Evolutionary conservation across 2,329 filamentous ascomycete genomes (phyloP), one percentile per base, ranked within the genome.

Genomic region (Colletotrichum musicola): DNA sequence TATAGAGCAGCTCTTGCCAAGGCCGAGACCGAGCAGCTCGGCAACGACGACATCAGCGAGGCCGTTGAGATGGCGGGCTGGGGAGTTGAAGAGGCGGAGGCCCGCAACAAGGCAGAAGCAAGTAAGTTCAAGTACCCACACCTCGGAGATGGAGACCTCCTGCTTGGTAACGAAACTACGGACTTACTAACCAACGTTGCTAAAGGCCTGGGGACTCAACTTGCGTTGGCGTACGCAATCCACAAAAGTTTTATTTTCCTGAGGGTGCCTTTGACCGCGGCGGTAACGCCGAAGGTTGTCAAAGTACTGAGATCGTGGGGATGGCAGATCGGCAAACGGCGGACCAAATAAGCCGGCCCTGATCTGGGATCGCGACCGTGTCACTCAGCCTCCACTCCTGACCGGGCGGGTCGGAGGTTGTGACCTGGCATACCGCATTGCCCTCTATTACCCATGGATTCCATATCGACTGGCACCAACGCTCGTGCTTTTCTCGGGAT

Each of bases 211-310:
- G 88, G 85, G 59, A 98, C 96, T 9, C 94, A 98, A 77, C 84
- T 99, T 35, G 94, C 93, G 16, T 87, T 99, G 56, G 96, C 96
- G 13, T 99, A 99, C 77, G 95, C 95, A 30, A 93, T 99, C 67
- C 96, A 99, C 85, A 99, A 99, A 83, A 97, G 93, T 74, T 94
- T 98, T 80, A 98, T 99, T 75, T 97, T 99, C 80, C 80, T 98
- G 72, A 89, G 96, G n/a, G 94, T 99, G 10, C 96, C 96, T 9
- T 82, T 98, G 71, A 96, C 96, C 1, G 94, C 93, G 13, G 95
- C 94, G 3, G 86, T 98, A 40, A 94, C 93, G 9, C 96, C 96
- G 1, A 98, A 97, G 81, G 91, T 98, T n/a, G 96, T 98, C 75
- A 97, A 94, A 81, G 88, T 90, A 13, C 84, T 99, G 30, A 86